A percentile compares a stretch with the other conserved stretches of the same genome.
phyloP scores from a whole-genome alignment of 73 alveolate species.

The Halteria grandinella region DNA sequence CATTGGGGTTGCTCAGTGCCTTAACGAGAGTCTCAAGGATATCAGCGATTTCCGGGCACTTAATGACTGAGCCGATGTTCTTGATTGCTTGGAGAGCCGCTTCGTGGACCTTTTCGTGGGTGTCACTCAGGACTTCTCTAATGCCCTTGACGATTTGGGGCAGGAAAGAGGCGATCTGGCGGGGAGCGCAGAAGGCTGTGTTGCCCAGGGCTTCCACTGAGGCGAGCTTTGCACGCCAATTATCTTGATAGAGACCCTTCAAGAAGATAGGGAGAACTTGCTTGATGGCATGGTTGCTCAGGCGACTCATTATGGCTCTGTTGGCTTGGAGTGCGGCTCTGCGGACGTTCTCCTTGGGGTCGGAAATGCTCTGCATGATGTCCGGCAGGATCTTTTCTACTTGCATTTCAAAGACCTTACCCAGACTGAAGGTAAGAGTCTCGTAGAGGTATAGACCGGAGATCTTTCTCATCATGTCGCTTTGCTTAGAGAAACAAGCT shows the following conservation, averaged over 20 bases:
- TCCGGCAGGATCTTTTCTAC: conserved; percentile 62
- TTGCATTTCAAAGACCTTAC: conserved; percentile 74
- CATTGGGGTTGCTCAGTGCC: conserved; percentile 74
- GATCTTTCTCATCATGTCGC: conserved; percentile 56
- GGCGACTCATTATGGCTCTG: conserved; percentile 64
- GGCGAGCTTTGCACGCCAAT: conserved; percentile 86
- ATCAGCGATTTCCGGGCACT: conserved; percentile 84
- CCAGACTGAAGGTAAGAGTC: conserved; percentile 68
- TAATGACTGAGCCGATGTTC: conserved; percentile 80
- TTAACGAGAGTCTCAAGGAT: conserved; percentile 60
- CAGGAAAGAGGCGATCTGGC: conserved; percentile 65
- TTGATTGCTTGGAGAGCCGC: conserved; percentile 78
- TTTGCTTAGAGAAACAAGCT: conserved; percentile 49
- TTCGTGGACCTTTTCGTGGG: conserved; percentile 86
- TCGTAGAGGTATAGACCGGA: conserved; percentile 67
- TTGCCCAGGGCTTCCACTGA: conserved; percentile 83
- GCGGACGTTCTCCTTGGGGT: conserved; percentile 72
- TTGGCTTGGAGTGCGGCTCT: conserved; percentile 68
- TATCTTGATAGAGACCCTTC: conserved; percentile 73
- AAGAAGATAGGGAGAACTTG: conserved; percentile 71
- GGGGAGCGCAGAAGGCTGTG: conserved; percentile 88
- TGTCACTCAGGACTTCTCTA: conserved; percentile 78
- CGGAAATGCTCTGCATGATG: conserved; percentile 73
- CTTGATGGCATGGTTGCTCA: conserved; percentile 80
- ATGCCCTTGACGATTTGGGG: conserved; percentile 78